Conservation (phyloP, 2,329 filamentous ascomycete species). For the Fulvia fulva region DNA sequence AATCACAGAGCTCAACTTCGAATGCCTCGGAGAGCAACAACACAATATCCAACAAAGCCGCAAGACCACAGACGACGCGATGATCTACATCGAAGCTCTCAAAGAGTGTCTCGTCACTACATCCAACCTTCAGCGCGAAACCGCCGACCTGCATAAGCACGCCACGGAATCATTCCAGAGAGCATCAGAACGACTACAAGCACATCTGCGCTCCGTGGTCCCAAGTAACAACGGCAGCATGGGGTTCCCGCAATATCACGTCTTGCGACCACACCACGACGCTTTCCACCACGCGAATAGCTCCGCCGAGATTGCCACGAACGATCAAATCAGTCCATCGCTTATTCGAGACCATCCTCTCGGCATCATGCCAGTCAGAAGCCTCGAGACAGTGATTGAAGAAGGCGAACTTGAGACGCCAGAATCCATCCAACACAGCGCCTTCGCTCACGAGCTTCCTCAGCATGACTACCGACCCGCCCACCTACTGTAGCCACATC, state of each 20-base stretch:
- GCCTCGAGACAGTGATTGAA: neutral
- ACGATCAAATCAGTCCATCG: neutral
- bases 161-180: neutral
- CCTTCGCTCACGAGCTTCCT: neutral
- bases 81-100: neutral
- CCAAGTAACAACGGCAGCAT: neutral
- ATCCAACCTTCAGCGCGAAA: too few species aligned
- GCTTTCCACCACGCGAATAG: neutral
- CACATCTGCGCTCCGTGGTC: neutral
- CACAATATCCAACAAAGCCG: too few species aligned
- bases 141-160: too few species aligned
- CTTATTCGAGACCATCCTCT: neutral
- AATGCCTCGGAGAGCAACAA: neutral
- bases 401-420: neutral
- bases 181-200: neutral
- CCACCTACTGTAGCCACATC: too few species aligned
- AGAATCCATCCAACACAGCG: neutral
- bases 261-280: neutral
- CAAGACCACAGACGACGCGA: neutral
- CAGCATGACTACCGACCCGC: neutral
- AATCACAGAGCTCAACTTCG: neutral
- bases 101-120: neutral
- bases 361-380: neutral
- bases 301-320: neutral
- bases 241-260: neutral